Conservation (phyloP, 257 asterid species). For the Cruciata laevipes region DNA sequence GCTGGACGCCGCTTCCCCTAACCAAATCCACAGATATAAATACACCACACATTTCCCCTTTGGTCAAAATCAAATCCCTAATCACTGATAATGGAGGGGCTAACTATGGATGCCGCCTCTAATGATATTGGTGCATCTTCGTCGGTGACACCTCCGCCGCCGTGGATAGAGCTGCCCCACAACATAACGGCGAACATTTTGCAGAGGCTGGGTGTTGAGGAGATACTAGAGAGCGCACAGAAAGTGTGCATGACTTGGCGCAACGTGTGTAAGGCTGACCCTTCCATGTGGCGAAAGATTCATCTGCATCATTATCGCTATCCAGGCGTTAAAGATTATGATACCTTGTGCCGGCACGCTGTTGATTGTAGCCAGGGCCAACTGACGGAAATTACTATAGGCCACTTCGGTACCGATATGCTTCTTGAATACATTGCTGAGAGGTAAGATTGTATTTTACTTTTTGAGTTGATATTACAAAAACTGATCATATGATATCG, state of each 20-base stretch:
- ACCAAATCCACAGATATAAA: no score
- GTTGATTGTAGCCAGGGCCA: slow-evolving; percentile 26
- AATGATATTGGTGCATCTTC: no score
- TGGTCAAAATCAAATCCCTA: no score
- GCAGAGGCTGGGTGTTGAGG: slow-evolving; percentile 34
- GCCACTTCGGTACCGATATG: slow-evolving; percentile 11
- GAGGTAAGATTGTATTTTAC: slow-evolving; percentile 9
- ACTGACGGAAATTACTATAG: slow-evolving; percentile 16
- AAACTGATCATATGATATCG: no score
- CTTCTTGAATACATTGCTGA: slow-evolving; percentile 20
- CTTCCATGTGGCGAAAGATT: slow-evolving; percentile 30
- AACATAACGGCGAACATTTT: slow-evolving; percentile 43
- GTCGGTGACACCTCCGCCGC: neutral
- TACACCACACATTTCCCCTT: no score
- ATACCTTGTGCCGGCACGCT: slow-evolving; percentile 12
- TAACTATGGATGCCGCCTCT: neutral
- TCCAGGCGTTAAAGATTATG: neutral
- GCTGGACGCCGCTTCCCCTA: no score
- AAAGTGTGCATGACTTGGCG: slow-evolving; percentile 44
- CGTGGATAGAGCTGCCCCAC: slow-evolving; percentile 46
- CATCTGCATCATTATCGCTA: neutral
- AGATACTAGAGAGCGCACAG: slow-evolving; percentile 35
- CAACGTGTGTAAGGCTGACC: slow-evolving; percentile 31
- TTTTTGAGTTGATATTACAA: no score
- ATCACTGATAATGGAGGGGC: neutral